phyloP scores from a whole-genome alignment of 176 grass and related monocot species.

The Cenchrus americanus region DNA sequence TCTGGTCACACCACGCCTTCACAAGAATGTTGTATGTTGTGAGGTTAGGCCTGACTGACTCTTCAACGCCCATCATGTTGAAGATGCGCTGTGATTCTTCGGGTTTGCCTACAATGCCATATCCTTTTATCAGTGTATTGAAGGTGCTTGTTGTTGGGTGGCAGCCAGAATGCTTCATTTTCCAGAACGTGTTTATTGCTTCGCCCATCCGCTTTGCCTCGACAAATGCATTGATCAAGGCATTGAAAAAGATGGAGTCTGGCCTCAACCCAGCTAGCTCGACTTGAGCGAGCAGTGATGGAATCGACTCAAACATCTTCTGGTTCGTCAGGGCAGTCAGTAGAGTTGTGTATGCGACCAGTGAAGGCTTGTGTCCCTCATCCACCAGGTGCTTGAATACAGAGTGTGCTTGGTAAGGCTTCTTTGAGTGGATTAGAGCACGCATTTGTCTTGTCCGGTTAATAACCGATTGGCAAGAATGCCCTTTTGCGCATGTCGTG shows the following conservation, averaged over 20 bases:
- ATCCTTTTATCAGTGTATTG: constrained; percentile 97
- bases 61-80: constrained; percentile 66
- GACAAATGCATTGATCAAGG: constrained; percentile 82
- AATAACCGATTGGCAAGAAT: constrained; percentile 63
- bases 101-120: constrained; percentile 71
- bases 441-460: constrained; percentile 71
- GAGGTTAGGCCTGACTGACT: constrained; percentile 52
- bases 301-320: constrained; percentile 66
- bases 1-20: constrained; percentile 85
- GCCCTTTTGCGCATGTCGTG: constrained; percentile 62
- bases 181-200: constrained; percentile 81
- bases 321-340: constrained; percentile 70
- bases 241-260: constrained; percentile 92
- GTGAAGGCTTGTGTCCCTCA: constrained; percentile 84
- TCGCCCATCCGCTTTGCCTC: constrained; percentile 79
- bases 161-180: constrained; percentile 77
- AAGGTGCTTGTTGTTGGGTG: constrained; percentile 77
- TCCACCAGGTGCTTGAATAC: constrained; percentile 57
- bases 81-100: constrained; percentile 75
- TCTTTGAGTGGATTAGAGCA: constrained; percentile 65
- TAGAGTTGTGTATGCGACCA: constrained; percentile 82
- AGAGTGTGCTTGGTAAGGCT: constrained; percentile 60
- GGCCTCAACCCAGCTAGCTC: constrained; percentile 72
- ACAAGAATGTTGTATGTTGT: constrained; percentile 93
- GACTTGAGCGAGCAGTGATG: constrained; percentile 66